Conservation (phyloP, 139 green algal genomes). For the Chlamydomonas applanata region DNA sequence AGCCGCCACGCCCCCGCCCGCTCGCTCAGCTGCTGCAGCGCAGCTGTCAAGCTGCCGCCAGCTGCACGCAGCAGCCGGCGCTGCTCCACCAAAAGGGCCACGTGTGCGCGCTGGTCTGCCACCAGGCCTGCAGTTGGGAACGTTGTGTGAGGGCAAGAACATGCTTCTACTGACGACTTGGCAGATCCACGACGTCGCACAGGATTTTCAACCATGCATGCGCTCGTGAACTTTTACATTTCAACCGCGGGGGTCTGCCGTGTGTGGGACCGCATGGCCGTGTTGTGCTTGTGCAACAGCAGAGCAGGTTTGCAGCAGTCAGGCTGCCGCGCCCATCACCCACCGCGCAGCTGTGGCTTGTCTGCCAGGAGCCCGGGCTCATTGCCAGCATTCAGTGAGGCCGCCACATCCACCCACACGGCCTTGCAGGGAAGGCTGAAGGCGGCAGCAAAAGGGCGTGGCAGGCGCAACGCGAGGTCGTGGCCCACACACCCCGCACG, state of each 20-base stretch:
- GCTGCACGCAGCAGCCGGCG: conserved; percentile 32
- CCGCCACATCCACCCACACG: conserved; percentile 21
- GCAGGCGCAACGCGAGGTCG: conserved; percentile 14
- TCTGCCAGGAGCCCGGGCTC: neutral
- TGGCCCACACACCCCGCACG: neutral
- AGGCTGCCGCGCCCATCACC: neutral
- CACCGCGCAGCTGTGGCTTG: conserved; percentile 27
- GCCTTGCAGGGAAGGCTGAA: conserved; percentile 23
- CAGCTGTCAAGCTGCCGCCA: neutral
- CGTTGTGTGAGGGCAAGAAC: too few species aligned
- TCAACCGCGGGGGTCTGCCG: too few species aligned
- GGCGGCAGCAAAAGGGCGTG: conserved; percentile 9
- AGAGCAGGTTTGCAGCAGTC: too few species aligned
- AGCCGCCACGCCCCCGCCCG: conserved; percentile 5
- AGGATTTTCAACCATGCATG: too few species aligned
- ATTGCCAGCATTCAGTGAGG: neutral
- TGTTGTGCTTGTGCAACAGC: too few species aligned
- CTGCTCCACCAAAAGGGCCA: conserved; percentile 41
- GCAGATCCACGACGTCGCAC: too few species aligned
- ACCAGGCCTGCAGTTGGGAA: conserved; percentile 38
- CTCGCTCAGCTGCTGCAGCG: conserved; percentile 30
- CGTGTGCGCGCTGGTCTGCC: conserved; percentile 29
- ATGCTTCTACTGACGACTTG: too few species aligned
- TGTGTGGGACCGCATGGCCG: too few species aligned
- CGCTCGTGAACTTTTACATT: too few species aligned